A percentile compares a stretch with the other conserved stretches of the same genome.
Evolutionary conservation across 2,329 filamentous ascomycete genomes (phyloP).

Genomic region (Venturia asperata): DNA sequence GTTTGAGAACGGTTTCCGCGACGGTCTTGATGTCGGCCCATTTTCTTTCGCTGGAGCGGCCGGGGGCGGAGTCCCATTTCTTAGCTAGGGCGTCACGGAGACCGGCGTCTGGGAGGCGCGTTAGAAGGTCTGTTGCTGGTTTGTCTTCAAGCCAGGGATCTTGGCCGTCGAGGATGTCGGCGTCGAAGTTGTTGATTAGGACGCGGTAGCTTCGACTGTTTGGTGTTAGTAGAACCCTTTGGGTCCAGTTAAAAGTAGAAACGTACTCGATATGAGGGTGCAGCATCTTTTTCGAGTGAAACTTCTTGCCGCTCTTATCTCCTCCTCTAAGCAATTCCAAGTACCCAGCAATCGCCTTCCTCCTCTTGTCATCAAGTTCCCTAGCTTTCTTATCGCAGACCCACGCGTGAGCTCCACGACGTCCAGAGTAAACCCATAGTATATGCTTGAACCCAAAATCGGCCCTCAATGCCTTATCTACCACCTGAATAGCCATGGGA

Average conservation of each 20-base stretch:
- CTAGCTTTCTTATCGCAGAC: conserved; percentile 87
- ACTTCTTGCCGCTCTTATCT: conserved; percentile 76
- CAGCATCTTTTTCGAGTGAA: conserved; percentile 69
- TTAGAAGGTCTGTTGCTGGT: conserved; percentile 68
- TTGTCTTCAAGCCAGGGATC: conserved; percentile 72
- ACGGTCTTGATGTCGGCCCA: conserved; percentile 91
- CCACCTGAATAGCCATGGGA: conserved; percentile 92
- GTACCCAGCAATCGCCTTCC: conserved; percentile 79
- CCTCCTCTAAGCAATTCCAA: conserved; percentile 85
- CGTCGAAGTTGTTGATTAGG: conserved; percentile 75
- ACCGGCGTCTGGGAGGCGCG: conserved; percentile 72
- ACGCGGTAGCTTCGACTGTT: conserved; percentile 72
- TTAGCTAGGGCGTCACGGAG: conserved; percentile 73
- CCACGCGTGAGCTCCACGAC: conserved; percentile 96
- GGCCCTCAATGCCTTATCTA: conserved; percentile 78
- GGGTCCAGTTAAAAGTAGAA: neutral
- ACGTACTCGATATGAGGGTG: conserved; percentile 77
- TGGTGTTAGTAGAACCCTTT: conserved; percentile 3
- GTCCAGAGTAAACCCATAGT: conserved; percentile 96
- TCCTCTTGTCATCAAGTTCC: conserved; percentile 74
- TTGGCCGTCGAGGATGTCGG: conserved; percentile 73
- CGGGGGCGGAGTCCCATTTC: conserved; percentile 84
- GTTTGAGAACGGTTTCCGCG: conserved; percentile 68
- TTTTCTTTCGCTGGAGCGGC: conserved; percentile 68
- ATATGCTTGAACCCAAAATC: conserved; percentile 97